Evolutionary conservation across 768 basidiomycete species (phyloP).

Genomic region (Antrodiella citrinella): DNA sequence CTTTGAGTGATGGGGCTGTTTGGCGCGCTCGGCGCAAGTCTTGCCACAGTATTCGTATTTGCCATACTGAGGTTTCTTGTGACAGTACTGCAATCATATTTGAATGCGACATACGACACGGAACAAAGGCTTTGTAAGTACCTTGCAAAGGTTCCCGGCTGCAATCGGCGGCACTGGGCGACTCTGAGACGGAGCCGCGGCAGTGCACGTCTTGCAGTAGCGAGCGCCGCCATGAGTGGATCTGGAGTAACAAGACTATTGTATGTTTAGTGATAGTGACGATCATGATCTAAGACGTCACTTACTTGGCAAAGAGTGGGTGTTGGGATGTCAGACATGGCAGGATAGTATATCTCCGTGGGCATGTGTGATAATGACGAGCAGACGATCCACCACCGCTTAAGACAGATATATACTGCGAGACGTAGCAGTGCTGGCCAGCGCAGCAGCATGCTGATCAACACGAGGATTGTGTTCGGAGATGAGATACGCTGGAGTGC

Average conservation of each 20-base stretch:
- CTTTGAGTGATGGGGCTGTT: background rate
- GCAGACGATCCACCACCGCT: too few relatives aligned
- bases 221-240: constrained; percentile 53
- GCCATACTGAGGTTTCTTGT: constrained; percentile 9
- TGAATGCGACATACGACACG: background rate
- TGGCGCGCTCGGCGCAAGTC: constrained; percentile 8
- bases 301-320: background rate
- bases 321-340: background rate
- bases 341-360: background rate
- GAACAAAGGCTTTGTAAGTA: background rate
- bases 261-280: too few relatives aligned
- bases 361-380: background rate
- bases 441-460: too few relatives aligned
- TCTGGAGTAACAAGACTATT: constrained; percentile 42
- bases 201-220: constrained; percentile 58
- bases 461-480: too few relatives aligned
- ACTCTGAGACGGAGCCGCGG: constrained; percentile 33
- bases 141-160: constrained; percentile 6
- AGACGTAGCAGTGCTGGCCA: too few relatives aligned
- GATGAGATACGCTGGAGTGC: background rate
- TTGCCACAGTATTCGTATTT: constrained; percentile 13
- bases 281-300: too few relatives aligned
- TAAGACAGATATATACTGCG: too few relatives aligned
- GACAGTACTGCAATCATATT: constrained; percentile 7
- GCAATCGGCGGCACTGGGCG: too few relatives aligned